Percentiles rank a stretch among this genome's conserved stretches.
phyloP scores from a whole-genome alignment of 768 basidiomycete species.

The Hypholoma sublateritium region DNA sequence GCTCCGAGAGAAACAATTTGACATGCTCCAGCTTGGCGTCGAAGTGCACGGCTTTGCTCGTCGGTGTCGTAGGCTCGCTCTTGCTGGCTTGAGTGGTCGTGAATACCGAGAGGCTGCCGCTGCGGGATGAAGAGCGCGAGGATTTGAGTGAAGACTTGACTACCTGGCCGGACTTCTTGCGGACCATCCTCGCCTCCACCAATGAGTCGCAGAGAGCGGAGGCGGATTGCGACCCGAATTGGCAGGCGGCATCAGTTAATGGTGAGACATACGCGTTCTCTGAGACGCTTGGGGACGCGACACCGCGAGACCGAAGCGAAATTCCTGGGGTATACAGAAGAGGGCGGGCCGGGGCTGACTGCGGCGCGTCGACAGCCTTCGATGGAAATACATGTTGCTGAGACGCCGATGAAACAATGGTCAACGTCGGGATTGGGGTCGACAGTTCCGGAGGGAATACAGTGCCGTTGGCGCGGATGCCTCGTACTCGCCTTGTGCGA shows the following conservation, averaged over 20 bases:
- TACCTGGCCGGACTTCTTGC: conserved; percentile 94
- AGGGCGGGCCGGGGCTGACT: conserved; percentile 23
- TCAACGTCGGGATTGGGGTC: conserved; percentile 39
- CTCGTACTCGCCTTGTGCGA: conserved; percentile 36
- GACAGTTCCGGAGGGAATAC: conserved; percentile 36
- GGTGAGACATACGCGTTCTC: conserved; percentile 28
- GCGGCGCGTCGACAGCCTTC: conserved; percentile 1
- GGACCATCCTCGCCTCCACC: conserved; percentile 50
- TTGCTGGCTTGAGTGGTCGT: conserved; percentile 49
- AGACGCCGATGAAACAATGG: neutral
- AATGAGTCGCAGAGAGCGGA: conserved; percentile 25
- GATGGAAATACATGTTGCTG: conserved; percentile 22
- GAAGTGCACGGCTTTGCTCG: conserved; percentile 88
- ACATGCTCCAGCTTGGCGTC: conserved; percentile 91
- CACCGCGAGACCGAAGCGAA: conserved; percentile 27
- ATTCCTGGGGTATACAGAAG: conserved; percentile 42
- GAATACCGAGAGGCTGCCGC: conserved; percentile 48
- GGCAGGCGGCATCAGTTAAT: conserved; percentile 19
- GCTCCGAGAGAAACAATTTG: conserved; percentile 91
- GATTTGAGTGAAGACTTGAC: conserved; percentile 90
- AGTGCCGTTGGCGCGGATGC: conserved; percentile 18
- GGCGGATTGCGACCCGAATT: conserved; percentile 16
- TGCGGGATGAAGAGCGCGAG: conserved; percentile 50
- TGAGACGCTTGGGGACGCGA: conserved; percentile 25
- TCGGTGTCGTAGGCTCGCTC: conserved; percentile 86